These are phyloP conservation scores for Psophocarpus tetragonolobus DNA, from an alignment of 306 rosid species.

Conservation along the genomic window DNA sequence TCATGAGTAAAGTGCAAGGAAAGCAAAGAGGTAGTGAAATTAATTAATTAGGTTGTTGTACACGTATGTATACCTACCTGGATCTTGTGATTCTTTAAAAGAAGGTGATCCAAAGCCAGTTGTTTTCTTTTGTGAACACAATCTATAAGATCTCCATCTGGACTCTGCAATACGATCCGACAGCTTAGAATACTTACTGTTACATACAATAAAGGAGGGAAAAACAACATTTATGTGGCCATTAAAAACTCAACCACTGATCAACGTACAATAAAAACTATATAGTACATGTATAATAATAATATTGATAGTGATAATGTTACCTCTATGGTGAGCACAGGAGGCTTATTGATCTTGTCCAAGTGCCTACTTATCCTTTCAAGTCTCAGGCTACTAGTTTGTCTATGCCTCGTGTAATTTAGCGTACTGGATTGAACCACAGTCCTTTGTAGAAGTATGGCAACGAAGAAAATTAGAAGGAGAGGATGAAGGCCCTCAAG, in stretches of 20 bases:
- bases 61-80: conserved; percentile 38
- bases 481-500: conserved; percentile 10
- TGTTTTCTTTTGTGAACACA: conserved; percentile 60
- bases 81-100: conserved; percentile 63
- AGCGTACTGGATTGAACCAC: conserved; percentile 36
- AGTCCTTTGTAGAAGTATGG: conserved; percentile 33
- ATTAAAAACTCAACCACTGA: conserved; percentile 26
- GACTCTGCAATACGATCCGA: conserved; percentile 53
- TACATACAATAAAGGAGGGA: not conserved
- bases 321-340: conserved; percentile 75
- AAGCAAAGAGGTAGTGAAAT: not conserved
- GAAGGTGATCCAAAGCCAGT: conserved; percentile 60
- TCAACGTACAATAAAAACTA: not conserved
- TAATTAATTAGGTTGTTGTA: not conserved
- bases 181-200: not conserved
- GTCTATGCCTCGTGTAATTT: conserved; percentile 52
- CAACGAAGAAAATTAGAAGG: conserved; percentile 35
- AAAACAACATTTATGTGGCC: conserved; percentile 1
- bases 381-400: conserved; percentile 66
- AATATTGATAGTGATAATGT: not conserved
- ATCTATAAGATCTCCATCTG: conserved; percentile 62
- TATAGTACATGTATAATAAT: not conserved
- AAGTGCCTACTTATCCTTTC: conserved; percentile 70
- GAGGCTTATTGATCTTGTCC: conserved; percentile 75
- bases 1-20: not conserved